Conservation (phyloP, 176 grass and related monocot genomes). For the Puya raimondii region DNA sequence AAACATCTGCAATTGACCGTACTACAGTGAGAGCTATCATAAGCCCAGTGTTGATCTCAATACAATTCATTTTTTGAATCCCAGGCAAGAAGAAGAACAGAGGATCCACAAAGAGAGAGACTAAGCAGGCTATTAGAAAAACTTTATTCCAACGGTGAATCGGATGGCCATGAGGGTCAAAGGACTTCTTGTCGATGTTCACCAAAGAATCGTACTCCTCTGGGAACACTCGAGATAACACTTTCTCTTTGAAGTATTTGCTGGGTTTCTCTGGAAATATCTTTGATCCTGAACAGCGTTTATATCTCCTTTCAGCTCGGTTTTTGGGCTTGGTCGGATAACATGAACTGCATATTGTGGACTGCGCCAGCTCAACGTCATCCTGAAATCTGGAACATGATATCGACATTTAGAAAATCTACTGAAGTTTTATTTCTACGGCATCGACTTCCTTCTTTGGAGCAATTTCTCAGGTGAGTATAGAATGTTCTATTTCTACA, state of each 20-base stretch:
- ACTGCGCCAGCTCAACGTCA: slow-evolving; percentile 33
- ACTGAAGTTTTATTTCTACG: background rate
- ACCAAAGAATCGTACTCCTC: slow-evolving; percentile 71
- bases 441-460: background rate
- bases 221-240: slow-evolving; percentile 68
- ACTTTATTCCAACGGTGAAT: slow-evolving; percentile 78
- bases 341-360: slow-evolving; percentile 23
- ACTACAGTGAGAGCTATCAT: slow-evolving; percentile 44
- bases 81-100: slow-evolving; percentile 79
- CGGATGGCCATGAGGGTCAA: slow-evolving; percentile 54
- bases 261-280: slow-evolving; percentile 24
- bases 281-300: slow-evolving; percentile 25
- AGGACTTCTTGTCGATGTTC: slow-evolving; percentile 25
- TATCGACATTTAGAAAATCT: background rate
- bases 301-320: slow-evolving; percentile 23
- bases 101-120: slow-evolving; percentile 83
- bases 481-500: too few species aligned
- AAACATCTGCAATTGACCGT: slow-evolving; percentile 57
- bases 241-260: slow-evolving; percentile 29
- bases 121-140: slow-evolving; percentile 53
- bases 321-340: slow-evolving; percentile 21
- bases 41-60: slow-evolving; percentile 38
- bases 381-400: slow-evolving; percentile 51
- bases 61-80: slow-evolving; percentile 38
- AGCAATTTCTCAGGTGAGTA: background rate